Percentiles rank a stretch among this genome's conserved stretches.
phyloP scores from a whole-genome alignment of 1,284 basidiomycete species.

The Agroathelia rolfsii region DNA sequence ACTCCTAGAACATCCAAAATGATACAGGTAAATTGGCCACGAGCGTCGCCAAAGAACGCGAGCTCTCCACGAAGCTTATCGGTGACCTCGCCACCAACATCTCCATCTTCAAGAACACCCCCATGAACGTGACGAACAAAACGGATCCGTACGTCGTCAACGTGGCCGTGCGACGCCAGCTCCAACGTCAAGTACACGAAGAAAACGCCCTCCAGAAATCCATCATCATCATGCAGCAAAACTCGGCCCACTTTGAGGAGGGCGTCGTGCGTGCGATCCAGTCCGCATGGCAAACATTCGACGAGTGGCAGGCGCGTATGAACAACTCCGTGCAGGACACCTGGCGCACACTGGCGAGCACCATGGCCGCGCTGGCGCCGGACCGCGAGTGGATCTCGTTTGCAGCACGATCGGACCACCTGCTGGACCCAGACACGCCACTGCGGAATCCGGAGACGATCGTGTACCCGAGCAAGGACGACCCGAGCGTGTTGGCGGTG shows the following conservation, averaged over 20 bases:
- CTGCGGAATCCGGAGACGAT: slow-evolving; percentile 75
- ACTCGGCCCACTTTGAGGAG: slow-evolving; percentile 95
- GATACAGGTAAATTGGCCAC: slow-evolving; percentile 95
- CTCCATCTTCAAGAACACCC: slow-evolving; percentile 90
- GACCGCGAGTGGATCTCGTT: slow-evolving; percentile 98
- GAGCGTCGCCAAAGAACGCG: slow-evolving; percentile 88
- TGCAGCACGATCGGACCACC: slow-evolving; percentile 88
- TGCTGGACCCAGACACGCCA: slow-evolving; percentile 94
- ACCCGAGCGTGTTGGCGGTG: slow-evolving; percentile 81
- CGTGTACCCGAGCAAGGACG: slow-evolving; percentile 89
- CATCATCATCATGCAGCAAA: slow-evolving; percentile 99
- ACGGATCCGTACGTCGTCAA: slow-evolving; percentile 82
- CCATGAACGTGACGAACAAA: slow-evolving; percentile 76
- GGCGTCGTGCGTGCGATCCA: slow-evolving; percentile 94
- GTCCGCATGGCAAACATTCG: slow-evolving; percentile 94
- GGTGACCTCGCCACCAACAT: slow-evolving; percentile 84
- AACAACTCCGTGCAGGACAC: slow-evolving; percentile 72
- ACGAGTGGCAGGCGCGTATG: slow-evolving; percentile 94
- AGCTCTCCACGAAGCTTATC: slow-evolving; percentile 81
- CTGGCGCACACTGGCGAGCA: slow-evolving; percentile 66
- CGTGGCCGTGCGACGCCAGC: slow-evolving; percentile 75
- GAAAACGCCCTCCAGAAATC: slow-evolving; percentile 98
- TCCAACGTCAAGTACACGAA: slow-evolving; percentile 91
- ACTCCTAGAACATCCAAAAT: slow-evolving; percentile 83
- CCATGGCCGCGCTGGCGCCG: slow-evolving; percentile 81